Conservation (phyloP, 305 asterid species). For the Nicotiana rustica region DNA sequence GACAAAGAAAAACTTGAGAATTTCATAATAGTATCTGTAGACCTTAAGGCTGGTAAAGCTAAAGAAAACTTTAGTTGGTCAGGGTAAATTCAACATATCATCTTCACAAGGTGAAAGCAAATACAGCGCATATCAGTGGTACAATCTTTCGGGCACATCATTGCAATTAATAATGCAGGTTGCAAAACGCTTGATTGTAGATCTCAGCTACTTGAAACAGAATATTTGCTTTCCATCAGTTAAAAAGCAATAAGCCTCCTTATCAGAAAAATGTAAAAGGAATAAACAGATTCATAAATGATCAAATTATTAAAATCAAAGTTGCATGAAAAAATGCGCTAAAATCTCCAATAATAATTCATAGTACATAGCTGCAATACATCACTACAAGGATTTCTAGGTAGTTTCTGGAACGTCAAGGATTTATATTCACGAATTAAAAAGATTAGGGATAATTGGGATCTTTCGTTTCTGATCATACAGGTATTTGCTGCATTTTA, state of each 20-base stretch:
- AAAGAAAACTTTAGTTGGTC: not conserved
- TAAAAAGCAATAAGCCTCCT: not conserved
- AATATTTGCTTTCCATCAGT: not conserved
- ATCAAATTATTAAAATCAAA: not conserved
- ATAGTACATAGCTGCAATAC: no score
- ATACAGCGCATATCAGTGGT: not conserved
- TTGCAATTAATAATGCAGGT: not conserved
- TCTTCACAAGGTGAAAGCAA: slow-evolving; percentile 12
- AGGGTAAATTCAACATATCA: slow-evolving; percentile 28
- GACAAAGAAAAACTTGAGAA: not conserved
- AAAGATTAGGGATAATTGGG: no score
- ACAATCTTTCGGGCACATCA: not conserved
- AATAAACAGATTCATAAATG: not conserved
- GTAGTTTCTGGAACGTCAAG: no score
- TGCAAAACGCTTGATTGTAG: not conserved
- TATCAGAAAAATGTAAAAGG: slow-evolving; percentile 25
- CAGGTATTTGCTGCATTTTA: no score
- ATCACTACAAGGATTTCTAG: no score
- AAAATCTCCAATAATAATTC: not conserved
- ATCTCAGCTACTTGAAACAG: slow-evolving; percentile 29
- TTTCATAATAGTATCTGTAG: not conserved
- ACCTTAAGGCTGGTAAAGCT: not conserved
- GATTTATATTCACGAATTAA: no score
- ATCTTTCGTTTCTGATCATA: no score
- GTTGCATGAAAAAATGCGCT: not conserved